Evolutionary conservation across 768 basidiomycete genomes (phyloP).

Genomic region (Auriculariales sp.): DNA sequence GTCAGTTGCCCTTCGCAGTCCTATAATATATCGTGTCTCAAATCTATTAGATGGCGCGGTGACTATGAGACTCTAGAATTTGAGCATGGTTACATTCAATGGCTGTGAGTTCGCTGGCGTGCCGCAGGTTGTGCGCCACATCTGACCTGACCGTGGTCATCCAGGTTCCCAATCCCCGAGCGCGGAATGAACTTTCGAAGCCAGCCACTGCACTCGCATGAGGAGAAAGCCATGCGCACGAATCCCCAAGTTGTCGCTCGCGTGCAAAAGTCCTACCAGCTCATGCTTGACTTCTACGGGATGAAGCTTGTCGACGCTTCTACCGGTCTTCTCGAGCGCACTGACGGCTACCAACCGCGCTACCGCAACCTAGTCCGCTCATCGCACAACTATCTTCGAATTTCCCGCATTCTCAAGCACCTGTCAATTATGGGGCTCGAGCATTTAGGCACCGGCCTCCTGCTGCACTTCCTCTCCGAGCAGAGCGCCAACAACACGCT

Average conservation of each 20-base stretch:
- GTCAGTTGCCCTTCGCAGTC: too few species aligned
- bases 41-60: slow-evolving; percentile 60
- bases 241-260: slow-evolving; percentile 33
- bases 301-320: slow-evolving; percentile 45
- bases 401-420: slow-evolving; percentile 65
- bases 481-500: slow-evolving; percentile 47
- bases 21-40: too few species aligned
- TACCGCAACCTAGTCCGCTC: slow-evolving; percentile 53
- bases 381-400: slow-evolving; percentile 62
- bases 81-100: slow-evolving; percentile 65
- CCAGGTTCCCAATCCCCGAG: slow-evolving; percentile 61
- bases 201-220: slow-evolving; percentile 52
- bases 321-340: slow-evolving; percentile 45
- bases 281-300: slow-evolving; percentile 75
- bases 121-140: too few species aligned
- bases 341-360: slow-evolving; percentile 29
- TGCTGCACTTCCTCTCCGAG: slow-evolving; percentile 54
- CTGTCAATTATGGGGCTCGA: slow-evolving; percentile 58
- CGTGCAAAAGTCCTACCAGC: slow-evolving; percentile 42
- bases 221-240: slow-evolving; percentile 40
- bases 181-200: slow-evolving; percentile 56
- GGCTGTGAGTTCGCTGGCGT: slow-evolving; percentile 64
- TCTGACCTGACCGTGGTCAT: background rate
- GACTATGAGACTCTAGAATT: slow-evolving; percentile 48
- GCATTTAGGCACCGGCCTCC: slow-evolving; percentile 45